Percentiles rank a stretch among this genome's conserved stretches.
Evolutionary conservation across 148 eudicot species (phyloP).

Genomic region (Silene conica): DNA sequence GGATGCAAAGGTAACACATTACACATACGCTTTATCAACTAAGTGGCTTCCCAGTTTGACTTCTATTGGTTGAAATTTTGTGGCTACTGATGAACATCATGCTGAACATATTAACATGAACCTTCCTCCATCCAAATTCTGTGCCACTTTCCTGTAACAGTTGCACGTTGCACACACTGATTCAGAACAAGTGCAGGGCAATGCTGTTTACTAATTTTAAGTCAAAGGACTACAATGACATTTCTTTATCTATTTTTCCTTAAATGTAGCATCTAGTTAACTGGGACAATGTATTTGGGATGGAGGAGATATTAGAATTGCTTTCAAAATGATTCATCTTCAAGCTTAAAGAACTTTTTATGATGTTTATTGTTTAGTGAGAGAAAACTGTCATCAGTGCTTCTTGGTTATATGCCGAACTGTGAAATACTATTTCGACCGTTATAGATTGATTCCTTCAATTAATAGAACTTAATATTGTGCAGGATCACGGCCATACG

Average conservation of each 20-base stretch:
- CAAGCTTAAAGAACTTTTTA: too few relatives aligned
- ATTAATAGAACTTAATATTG: constrained; percentile 6
- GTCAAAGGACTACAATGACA: background rate
- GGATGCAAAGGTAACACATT: constrained; percentile 77
- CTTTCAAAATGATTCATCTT: background rate
- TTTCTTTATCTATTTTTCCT: too few relatives aligned
- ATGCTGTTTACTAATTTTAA: background rate
- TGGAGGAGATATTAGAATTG: background rate
- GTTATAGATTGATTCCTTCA: background rate
- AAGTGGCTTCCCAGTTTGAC: background rate
- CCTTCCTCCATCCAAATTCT: too few relatives aligned
- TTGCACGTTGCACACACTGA: too few relatives aligned
- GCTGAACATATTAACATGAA: background rate
- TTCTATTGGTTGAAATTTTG: background rate
- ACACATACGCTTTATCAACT: constrained; percentile 1
- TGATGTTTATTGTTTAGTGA: constrained; percentile 7
- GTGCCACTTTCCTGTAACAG: too few relatives aligned
- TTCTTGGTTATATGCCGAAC: background rate
- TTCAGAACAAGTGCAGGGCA: too few relatives aligned
- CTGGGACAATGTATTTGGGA: too few relatives aligned
- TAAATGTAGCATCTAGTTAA: too few relatives aligned
- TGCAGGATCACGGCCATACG: constrained; percentile 70
- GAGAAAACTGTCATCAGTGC: background rate
- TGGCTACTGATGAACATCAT: background rate
- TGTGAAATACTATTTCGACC: background rate